Evolutionary conservation across 2,329 filamentous ascomycete genomes (phyloP), one percentile per base, ranked within the genome.

Genomic region (Mycosphaerella arachidis): DNA sequence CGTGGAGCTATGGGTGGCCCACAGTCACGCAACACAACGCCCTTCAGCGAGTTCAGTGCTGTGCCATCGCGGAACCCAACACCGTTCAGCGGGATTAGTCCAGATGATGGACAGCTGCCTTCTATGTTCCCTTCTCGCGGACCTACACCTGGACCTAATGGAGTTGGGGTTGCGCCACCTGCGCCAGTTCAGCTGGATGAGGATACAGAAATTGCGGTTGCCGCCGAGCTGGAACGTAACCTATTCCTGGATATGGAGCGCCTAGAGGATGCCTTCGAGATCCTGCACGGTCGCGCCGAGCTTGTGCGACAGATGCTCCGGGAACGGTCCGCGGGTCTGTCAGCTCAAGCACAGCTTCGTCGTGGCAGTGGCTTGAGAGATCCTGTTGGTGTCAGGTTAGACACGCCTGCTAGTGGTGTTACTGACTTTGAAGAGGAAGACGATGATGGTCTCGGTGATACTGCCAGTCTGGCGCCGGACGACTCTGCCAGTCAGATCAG

Each of bases 201-300:
- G 74, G 93, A 97, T 70, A 91, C 90, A 56, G 93, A 97, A 73
- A 92, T 97, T 69, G 90, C 90, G 0, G 89, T 90, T 1, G 82
- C 97, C 6, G 91, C 91, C 7, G 93, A 97, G 75, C 87, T 97
- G 43, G 93, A 97, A 75, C 86, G 92, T 6, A 91, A 96, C 70
- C 96, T 97, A 59, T 97, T 93, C 76, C 83, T 86, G 35, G 91
- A 92, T 63, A 97, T 97, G 93, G 93, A 97, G 76, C 87, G 86
- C 0, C 83, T 97, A 27, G 93, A 97, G 75, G 91, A 97, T 71
- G 92, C 92, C 0, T 97, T 97, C 68, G 93, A 97, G 77, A 86
- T 85, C 30, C 81, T 97, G n/a, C 93, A 97, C 72, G 84, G 86
- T 66, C 88, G 88, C 70, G 93, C 93, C 1, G 92, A 97, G 76